Evolutionary conservation across 148 eudicot genomes (phyloP).

Genomic region (Rhododendron simsii): DNA sequence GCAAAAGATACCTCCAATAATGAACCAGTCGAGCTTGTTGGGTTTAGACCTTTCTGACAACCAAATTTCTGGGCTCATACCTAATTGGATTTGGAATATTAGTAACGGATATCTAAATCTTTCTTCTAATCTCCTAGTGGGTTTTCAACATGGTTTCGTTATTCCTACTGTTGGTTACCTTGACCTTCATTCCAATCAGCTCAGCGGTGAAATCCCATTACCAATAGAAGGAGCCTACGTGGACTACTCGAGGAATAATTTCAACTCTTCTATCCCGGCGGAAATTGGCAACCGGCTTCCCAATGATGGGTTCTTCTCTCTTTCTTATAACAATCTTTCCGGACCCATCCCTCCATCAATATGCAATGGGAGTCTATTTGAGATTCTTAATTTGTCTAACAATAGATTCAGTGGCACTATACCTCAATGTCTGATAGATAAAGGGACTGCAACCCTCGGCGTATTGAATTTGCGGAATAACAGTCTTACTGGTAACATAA

Average conservation of each 20-base stretch:
- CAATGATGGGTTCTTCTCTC: slow-evolving; percentile 16
- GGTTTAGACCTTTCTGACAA: slow-evolving; percentile 35
- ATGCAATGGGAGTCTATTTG: slow-evolving; percentile 22
- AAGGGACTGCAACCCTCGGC: background rate
- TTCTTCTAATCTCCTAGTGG: slow-evolving; percentile 24
- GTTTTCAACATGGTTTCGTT: slow-evolving; percentile 20
- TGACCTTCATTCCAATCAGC: slow-evolving; percentile 43
- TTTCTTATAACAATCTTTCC: slow-evolving; percentile 28
- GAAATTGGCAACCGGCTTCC: slow-evolving; percentile 14
- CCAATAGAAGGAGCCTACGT: background rate
- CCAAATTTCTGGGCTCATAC: slow-evolving; percentile 28
- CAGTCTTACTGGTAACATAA: slow-evolving; percentile 26
- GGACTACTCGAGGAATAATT: slow-evolving; percentile 37
- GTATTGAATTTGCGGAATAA: slow-evolving; percentile 36
- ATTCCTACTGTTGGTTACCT: slow-evolving; percentile 11
- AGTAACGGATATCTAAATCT: slow-evolving; percentile 33
- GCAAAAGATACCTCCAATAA: slow-evolving; percentile 23
- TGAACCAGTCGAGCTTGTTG: slow-evolving; percentile 11
- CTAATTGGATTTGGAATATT: slow-evolving; percentile 34
- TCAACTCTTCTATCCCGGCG: slow-evolving; percentile 18
- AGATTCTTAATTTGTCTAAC: slow-evolving; percentile 40
- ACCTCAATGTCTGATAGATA: slow-evolving; percentile 30
- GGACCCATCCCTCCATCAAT: slow-evolving; percentile 36
- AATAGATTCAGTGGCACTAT: slow-evolving; percentile 25
- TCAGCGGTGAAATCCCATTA: slow-evolving; percentile 35